Evolutionary conservation across 2,329 filamentous ascomycete genomes (phyloP).

Genomic region (Aplosporella prunicola): DNA sequence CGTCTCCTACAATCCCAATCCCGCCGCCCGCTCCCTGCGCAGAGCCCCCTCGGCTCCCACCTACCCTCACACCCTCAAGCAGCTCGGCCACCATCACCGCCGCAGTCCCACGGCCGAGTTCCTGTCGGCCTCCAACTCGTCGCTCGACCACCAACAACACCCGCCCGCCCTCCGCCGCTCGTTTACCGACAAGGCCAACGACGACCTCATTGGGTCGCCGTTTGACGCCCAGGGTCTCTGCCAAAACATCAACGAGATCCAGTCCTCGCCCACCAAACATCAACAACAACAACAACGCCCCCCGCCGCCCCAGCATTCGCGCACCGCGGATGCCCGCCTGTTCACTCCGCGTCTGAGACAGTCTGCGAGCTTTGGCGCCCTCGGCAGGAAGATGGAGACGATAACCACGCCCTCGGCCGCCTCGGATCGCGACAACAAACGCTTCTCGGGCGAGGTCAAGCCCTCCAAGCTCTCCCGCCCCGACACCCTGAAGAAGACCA

Average conservation of each 20-base stretch:
- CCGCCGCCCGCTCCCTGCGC: constrained; percentile 12
- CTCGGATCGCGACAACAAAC: constrained; percentile 26
- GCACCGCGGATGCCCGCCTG: constrained; percentile 19
- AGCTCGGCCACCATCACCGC: constrained; percentile 11
- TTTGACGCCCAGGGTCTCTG: constrained; percentile 32
- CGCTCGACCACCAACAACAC: constrained; percentile 10
- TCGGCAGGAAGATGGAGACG: constrained; percentile 36
- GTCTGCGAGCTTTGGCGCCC: constrained; percentile 33
- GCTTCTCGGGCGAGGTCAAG: constrained; percentile 30
- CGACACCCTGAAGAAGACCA: constrained; percentile 29
- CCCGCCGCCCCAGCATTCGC: constrained; percentile 21
- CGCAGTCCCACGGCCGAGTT: constrained; percentile 12
- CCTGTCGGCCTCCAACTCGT: constrained; percentile 10
- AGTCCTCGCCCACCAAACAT: constrained; percentile 9
- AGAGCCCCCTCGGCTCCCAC: constrained; percentile 20
- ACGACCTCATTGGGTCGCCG: constrained; percentile 30
- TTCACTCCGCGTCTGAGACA: constrained; percentile 28
- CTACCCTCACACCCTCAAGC: constrained; percentile 15
- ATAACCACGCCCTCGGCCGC: constrained; percentile 24
- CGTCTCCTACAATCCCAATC: constrained; percentile 16
- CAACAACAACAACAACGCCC: constrained; percentile 14
- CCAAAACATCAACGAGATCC: constrained; percentile 26
- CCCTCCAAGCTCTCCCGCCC: constrained; percentile 22
- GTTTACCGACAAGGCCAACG: constrained; percentile 22
- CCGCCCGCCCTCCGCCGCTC: constrained; percentile 13